Evolutionary conservation across 1,284 basidiomycete species (phyloP).

Genomic region (Cystobasidiaceae sp.): DNA sequence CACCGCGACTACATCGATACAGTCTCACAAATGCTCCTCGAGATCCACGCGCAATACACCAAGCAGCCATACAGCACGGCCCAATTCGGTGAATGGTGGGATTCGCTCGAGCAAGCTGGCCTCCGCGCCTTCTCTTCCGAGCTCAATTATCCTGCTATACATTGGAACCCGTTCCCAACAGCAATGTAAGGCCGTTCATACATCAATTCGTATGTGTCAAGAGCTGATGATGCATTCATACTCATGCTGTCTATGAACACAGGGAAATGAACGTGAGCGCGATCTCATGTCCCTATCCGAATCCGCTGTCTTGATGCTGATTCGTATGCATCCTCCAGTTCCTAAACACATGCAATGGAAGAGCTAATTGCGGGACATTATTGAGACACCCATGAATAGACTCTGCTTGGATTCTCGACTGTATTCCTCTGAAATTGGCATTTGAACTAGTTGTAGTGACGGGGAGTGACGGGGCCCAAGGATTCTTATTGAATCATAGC

Average conservation of each 20-base stretch:
- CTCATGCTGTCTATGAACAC: no score
- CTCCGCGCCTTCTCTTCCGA: conserved; percentile 54
- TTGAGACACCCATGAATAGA: not conserved
- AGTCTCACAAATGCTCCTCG: conserved; percentile 52
- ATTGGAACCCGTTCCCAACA: conserved; percentile 11
- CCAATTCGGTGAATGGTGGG: conserved; percentile 56
- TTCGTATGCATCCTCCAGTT: not conserved
- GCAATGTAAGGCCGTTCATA: conserved; percentile 5
- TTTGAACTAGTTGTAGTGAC: no score
- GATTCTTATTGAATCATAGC: no score
- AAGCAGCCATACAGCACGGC: conserved; percentile 49
- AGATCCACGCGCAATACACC: conserved; percentile 55
- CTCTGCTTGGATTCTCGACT: no score
- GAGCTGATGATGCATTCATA: not conserved
- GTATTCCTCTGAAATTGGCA: no score
- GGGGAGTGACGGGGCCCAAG: no score
- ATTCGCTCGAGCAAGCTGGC: conserved; percentile 55
- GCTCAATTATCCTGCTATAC: conserved; percentile 29
- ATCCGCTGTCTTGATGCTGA: not conserved
- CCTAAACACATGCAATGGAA: conserved; percentile 27
- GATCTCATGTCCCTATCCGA: not conserved
- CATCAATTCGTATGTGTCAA: not conserved
- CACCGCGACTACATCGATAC: not conserved
- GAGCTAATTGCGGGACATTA: conserved; percentile 18
- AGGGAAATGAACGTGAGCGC: conserved; percentile 22